phyloP scores from a whole-genome alignment of 768 basidiomycete species.

The Chalciporus piperatus region DNA sequence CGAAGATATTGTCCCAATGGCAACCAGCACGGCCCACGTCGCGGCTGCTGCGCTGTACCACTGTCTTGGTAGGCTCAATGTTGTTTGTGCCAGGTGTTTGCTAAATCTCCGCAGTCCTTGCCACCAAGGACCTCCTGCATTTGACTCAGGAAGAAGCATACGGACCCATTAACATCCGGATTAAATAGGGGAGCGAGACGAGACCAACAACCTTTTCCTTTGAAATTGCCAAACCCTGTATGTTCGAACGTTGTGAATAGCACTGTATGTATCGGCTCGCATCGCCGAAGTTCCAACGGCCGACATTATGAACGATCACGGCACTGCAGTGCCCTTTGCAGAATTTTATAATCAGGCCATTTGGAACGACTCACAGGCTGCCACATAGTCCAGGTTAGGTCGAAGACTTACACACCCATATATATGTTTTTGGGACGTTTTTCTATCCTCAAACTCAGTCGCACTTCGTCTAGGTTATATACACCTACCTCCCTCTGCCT shows the following conservation, averaged over 20 bases:
- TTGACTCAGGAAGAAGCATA: conserved; percentile 63
- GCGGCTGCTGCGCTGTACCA: conserved; percentile 84
- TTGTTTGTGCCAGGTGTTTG: not conserved
- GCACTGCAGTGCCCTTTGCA: no score
- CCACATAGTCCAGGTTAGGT: no score
- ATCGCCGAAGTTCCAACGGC: not conserved
- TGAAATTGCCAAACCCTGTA: no score
- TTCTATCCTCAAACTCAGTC: not conserved
- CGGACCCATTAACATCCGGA: conserved; percentile 45
- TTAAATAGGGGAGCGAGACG: conserved; percentile 26
- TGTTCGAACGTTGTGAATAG: no score
- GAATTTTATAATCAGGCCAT: no score
- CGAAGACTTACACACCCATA: no score
- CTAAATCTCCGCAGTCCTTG: conserved; percentile 50
- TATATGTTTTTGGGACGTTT: not conserved
- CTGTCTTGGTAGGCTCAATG: conserved; percentile 60
- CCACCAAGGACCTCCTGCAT: conserved; percentile 67
- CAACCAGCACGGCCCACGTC: conserved; percentile 69
- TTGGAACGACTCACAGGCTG: no score
- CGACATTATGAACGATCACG: no score
- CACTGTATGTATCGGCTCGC: no score
- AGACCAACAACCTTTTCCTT: no score
- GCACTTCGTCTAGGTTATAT: not conserved
- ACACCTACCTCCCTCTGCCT: not conserved
- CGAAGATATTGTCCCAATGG: conserved; percentile 61